phyloP scores from a whole-genome alignment of 192 early-diverging fungal species.

The Mortierella alpina region DNA sequence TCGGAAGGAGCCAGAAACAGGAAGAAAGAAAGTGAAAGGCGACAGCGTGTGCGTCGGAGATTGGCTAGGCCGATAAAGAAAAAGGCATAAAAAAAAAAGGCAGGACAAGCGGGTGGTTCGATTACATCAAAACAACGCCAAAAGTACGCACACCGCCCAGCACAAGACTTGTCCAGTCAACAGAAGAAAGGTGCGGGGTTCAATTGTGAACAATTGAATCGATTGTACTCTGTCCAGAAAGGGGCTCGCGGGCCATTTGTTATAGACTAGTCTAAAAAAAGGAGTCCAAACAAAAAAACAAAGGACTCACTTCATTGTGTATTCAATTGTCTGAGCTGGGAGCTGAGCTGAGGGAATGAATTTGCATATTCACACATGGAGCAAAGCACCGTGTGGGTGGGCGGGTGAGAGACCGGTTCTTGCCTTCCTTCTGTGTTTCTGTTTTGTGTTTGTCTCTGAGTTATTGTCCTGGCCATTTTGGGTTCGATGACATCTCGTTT shows the following conservation, averaged over 20 bases:
- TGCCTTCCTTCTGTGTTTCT: conserved; percentile 2
- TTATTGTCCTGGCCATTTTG: conserved; percentile 11
- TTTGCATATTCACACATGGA: not conserved
- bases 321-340: conserved; percentile 4
- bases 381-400: not conserved
- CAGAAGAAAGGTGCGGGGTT: conserved; percentile 1
- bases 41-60: conserved; percentile 43
- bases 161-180: not conserved
- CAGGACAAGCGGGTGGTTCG: not conserved
- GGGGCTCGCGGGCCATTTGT: too few relatives aligned
- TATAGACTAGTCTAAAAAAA: not conserved
- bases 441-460: not conserved
- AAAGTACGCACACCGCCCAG: not conserved
- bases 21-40: conserved; percentile 4
- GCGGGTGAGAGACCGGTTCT: not conserved
- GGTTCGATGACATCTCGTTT: conserved; percentile 16
- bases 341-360: conserved; percentile 15
- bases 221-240: not conserved
- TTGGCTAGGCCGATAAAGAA: conserved; percentile 23
- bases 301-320: too few relatives aligned
- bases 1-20: conserved; percentile 36
- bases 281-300: not conserved
- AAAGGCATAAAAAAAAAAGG: not conserved
- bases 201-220: not conserved
- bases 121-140: conserved; percentile 2